Percentiles rank a stretch among this genome's conserved stretches.
These are phyloP conservation scores for Alternaria atra DNA, from an alignment of 2,329 filamentous ascomycete genomes.

Conservation along the genomic window DNA sequence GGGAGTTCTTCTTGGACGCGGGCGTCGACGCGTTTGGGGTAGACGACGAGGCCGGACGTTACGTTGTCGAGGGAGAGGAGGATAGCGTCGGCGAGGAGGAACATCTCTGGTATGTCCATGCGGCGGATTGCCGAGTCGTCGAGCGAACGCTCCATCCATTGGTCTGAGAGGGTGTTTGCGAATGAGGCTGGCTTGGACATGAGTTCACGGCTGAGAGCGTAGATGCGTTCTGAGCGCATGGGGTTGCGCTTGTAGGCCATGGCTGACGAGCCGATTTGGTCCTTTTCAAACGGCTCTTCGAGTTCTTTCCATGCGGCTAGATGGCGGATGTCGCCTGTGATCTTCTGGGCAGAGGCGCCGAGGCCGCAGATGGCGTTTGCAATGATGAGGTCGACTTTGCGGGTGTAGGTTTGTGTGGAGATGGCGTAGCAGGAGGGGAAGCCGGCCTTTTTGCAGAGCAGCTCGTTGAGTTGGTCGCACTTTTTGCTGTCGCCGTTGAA, in stretches of 20 bases:
- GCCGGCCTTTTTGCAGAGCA: constrained; percentile 72
- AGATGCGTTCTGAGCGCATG: constrained; percentile 69
- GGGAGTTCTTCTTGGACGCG: constrained; percentile 77
- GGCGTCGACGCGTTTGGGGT: constrained; percentile 74
- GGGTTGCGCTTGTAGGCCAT: constrained; percentile 73
- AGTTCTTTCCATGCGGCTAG: constrained; percentile 81
- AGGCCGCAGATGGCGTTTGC: constrained; percentile 82
- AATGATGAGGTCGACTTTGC: constrained; percentile 84
- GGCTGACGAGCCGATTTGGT: constrained; percentile 62
- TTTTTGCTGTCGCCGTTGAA: constrained; percentile 69
- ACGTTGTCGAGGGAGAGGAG: constrained; percentile 76
- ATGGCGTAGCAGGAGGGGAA: constrained; percentile 70
- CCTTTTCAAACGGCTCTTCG: constrained; percentile 83
- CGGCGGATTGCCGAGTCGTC: constrained; percentile 78
- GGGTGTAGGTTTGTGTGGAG: constrained; percentile 77
- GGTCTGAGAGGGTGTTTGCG: constrained; percentile 71
- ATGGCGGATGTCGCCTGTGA: constrained; percentile 77
- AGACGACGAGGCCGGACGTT: constrained; percentile 77
- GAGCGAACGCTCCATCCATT: constrained; percentile 81
- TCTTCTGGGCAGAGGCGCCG: constrained; percentile 79
- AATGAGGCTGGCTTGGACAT: constrained; percentile 65
- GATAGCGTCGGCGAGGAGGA: constrained; percentile 63
- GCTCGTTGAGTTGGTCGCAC: constrained; percentile 69
- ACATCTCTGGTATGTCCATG: constrained; percentile 60
- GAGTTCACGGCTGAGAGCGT: constrained; percentile 65